Base-by-base conservation (phyloP, 163 green algal genomes). In the Chlamydomonas reinhardtii region DNA sequence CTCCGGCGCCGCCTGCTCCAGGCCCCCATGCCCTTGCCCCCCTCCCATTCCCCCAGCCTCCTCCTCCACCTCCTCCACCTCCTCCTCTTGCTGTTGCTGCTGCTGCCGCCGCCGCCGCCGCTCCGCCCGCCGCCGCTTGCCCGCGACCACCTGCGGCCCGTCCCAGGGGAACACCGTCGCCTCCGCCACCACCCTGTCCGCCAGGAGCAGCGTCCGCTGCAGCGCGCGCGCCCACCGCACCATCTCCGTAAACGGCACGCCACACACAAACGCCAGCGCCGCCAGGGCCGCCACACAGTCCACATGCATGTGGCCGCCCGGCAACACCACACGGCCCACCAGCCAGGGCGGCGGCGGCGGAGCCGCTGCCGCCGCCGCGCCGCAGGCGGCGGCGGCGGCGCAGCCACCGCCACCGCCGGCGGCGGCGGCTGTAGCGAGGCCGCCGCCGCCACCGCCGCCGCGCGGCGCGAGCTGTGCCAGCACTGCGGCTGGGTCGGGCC, bases 401-500 rank as follows among this genome's bases (percentile, higher is more conserved):
- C 59, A 32, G 74, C 59, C 59, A 31, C 62, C 64, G 62, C 35
- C 65, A 37, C 70, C 76, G 35, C 20, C 35, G 65, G 65, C 27
- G 65, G 15, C 65, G 29, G 65, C 65, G 25, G 62, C 62, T 2
- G 32, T 17, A 72, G 16, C 2, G 32, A 32, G 54, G 34, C n/a
- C n/a, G n/a, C n/a, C n/a, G n/a, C n/a, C n/a, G n/a, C n/a, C n/a
- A n/a, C n/a, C n/a, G n/a, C n/a, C 56, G 24, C 75, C 75, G 1
- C 75, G 76, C 27, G 76, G 76, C 62, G 16, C 54, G 4, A 83
- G 62, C 25, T 74, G 59, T 16, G 76, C 39, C 35, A 64, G 37
- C 25, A 74, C 27, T 0, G 31, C 35, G 11, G 76, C 29, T 0
- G 62, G 61, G 25, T 73, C 37, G 31, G 76, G 61, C 61, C 61